These are phyloP conservation scores for Aspergillus biplanus DNA, from an alignment of 495 filamentous ascomycete genomes.

Conservation along the genomic window DNA sequence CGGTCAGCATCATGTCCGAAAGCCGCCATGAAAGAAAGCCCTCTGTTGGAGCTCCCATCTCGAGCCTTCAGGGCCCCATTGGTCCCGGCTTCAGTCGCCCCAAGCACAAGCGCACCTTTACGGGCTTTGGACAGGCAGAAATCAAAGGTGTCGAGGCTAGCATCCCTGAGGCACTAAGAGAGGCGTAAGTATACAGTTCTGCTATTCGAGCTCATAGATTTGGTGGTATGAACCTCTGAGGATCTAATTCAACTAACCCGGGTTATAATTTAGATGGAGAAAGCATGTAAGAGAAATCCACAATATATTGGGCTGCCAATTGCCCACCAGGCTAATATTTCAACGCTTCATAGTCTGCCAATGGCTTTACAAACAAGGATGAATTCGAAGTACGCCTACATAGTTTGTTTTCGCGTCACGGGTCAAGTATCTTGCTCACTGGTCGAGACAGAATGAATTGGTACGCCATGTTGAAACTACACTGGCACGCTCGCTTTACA, in stretches of 20 bases:
- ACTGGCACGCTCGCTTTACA: conserved; percentile 92
- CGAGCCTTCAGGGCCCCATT: conserved; percentile 79
- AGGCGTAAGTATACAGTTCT: conserved; percentile 58
- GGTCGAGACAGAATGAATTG: conserved; percentile 63
- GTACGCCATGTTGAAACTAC: conserved; percentile 97
- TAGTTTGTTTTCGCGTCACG: not conserved
- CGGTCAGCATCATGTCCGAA: conserved; percentile 23
- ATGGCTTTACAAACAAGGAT: conserved; percentile 74
- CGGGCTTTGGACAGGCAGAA: conserved; percentile 84
- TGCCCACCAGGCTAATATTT: not conserved
- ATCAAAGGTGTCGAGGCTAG: conserved; percentile 91
- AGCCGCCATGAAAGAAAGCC: conserved; percentile 66
- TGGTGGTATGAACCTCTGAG: not conserved
- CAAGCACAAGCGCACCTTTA: conserved; percentile 94
- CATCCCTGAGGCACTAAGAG: conserved; percentile 87
- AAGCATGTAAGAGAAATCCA: conserved; percentile 61
- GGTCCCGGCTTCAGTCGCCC: conserved; percentile 74
- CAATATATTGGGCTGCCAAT: not conserved
- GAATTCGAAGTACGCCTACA: conserved; percentile 62
- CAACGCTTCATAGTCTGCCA: conserved; percentile 52
- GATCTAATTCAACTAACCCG: conserved; percentile 21
- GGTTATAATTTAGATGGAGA: conserved; percentile 63
- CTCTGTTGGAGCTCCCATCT: conserved; percentile 78
- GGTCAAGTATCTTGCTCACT: conserved; percentile 15
- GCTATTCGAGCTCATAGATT: not conserved